These are phyloP conservation scores for Musa schizocarpa DNA, from an alignment of 176 grass and related monocot species.

Conservation along the genomic window DNA sequence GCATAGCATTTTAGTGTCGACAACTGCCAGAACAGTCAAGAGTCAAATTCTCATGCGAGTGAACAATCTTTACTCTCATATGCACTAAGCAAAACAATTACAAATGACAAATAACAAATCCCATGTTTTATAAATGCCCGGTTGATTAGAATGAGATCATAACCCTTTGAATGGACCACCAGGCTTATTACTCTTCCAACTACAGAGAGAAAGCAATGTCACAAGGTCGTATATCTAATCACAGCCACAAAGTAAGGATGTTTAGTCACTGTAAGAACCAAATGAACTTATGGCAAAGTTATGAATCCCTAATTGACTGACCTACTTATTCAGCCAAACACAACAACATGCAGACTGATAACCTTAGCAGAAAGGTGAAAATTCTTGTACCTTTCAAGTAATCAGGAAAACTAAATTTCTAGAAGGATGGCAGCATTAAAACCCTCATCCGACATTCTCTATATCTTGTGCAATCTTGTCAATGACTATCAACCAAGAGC, in stretches of 20 bases:
- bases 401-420: background rate
- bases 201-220: background rate
- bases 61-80: background rate
- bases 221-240: background rate
- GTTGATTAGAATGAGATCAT: background rate
- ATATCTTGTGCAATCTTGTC: background rate
- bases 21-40: background rate
- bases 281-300: conserved; percentile 2
- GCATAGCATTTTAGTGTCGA: background rate
- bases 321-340: conserved; percentile 6
- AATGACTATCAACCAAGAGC: background rate
- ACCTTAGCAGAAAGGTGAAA: background rate
- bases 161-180: background rate
- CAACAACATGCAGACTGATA: background rate
- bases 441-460: conserved; percentile 2
- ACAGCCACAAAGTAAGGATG: conserved; percentile 5
- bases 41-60: background rate
- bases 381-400: background rate
- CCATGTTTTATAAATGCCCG: background rate
- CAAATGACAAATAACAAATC: background rate
- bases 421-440: background rate
- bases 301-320: background rate
- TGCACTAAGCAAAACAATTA: background rate
- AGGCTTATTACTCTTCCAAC: background rate
- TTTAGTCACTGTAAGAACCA: conserved; percentile 7